Evolutionary conservation across 495 filamentous ascomycete species (phyloP), one percentile per base, ranked within the genome.

Genomic region (Cercophora samala): DNA sequence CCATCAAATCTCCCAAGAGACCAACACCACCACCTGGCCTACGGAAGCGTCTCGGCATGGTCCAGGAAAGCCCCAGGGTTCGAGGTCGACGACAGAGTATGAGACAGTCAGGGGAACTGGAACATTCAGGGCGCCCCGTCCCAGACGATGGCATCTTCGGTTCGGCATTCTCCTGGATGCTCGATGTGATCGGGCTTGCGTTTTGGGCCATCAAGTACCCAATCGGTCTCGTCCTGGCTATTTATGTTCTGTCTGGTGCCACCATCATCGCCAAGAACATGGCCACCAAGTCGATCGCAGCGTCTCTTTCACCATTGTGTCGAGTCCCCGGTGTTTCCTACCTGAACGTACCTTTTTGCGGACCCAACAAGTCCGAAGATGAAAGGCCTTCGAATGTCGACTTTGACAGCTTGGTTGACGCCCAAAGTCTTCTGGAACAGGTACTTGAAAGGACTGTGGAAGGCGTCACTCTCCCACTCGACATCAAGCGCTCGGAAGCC

Each of bases 401-500:
- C 37, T 46, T 46, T 46, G 37, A 46, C 37, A 46, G 37, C 37
- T 46, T 93, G 23, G 87, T 92, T 76, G 80, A 80, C 9, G 81
- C 89, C 4, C 90, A 93, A 73, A 76, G 82, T 13, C 79, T 82
- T 58, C 90, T 93, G 56, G 88, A 89, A 72, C 81, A 84, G 24
- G 84, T 92, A 0, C 76, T 91, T 5, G 84, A 90, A 65, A 84
- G 85, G 59, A 82, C 82, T 18, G 80, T 84, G 3, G 78, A 84
- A 21, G 81, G 85, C n/a, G 83, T 83, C 1, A 83, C 83, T 5
- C 77, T 91, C 18, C 89, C 89, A 1, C 74, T 88, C 66, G 85
- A 88, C 68, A 90, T 92, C 84, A 91, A 90, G 76, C 80, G 86
- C 26, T 86, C 88, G 19, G 90, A 93, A 71, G 80, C 86, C 21